phyloP scores from a whole-genome alignment of 2,329 filamentous ascomycete genomes.

The Pseudogymnoascus sp. region DNA sequence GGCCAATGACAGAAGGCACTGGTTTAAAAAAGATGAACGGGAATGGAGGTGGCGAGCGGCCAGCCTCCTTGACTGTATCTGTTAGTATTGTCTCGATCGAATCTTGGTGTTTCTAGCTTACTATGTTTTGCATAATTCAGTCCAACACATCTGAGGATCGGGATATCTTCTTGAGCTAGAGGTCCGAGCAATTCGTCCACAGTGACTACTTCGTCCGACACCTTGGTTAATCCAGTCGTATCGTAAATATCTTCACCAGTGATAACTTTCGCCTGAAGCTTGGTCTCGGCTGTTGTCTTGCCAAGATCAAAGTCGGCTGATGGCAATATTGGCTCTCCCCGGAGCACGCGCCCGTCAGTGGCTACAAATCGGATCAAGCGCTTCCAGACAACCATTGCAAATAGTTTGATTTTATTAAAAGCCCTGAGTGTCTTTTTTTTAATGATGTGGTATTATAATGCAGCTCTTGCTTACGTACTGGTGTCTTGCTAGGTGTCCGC shows the following conservation, averaged over 20 bases:
- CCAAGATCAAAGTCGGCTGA: conserved; percentile 42
- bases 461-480: neutral
- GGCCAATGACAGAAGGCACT: conserved; percentile 32
- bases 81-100: neutral
- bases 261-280: conserved; percentile 46
- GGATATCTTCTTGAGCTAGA: conserved; percentile 42
- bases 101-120: conserved; percentile 20
- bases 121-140: conserved; percentile 54
- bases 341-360: conserved; percentile 41
- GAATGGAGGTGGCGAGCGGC: conserved; percentile 41
- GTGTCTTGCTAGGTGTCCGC: neutral
- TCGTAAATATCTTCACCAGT: conserved; percentile 44
- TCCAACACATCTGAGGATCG: conserved; percentile 51
- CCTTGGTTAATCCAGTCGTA: conserved; percentile 36
- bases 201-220: conserved; percentile 46
- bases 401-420: neutral
- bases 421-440: neutral
- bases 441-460: neutral
- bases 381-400: conserved; percentile 34
- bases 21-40: conserved; percentile 47
- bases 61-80: conserved; percentile 42
- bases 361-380: conserved; percentile 49
- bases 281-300: conserved; percentile 37
- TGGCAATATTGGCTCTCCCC: conserved; percentile 46
- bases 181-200: conserved; percentile 49